Evolutionary conservation across 2,329 filamentous ascomycete genomes (phyloP).

Genomic region (Didymella keratinophila): DNA sequence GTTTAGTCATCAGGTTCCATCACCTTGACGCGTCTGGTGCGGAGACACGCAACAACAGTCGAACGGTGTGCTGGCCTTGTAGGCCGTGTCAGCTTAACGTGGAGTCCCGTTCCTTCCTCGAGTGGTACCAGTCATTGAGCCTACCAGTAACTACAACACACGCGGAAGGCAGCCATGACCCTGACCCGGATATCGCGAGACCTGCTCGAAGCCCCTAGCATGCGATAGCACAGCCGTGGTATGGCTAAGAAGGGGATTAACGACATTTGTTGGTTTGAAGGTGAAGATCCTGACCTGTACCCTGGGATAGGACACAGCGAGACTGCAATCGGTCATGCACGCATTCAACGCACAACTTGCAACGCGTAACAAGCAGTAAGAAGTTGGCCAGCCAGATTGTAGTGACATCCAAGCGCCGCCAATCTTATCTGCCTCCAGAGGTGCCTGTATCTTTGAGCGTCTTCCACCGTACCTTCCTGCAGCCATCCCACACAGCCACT

Average conservation of each 20-base stretch:
- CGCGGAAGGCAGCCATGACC: not conserved
- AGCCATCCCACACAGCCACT: not conserved
- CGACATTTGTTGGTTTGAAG: not conserved
- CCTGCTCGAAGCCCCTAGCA: too few species aligned
- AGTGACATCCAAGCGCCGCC: too few species aligned
- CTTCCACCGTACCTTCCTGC: not conserved
- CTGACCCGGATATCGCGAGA: too few species aligned
- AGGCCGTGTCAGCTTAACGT: not conserved
- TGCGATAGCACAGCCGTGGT: not conserved
- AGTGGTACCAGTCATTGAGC: not conserved
- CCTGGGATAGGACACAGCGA: not conserved
- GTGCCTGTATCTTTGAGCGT: too few species aligned
- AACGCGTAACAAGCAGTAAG: not conserved
- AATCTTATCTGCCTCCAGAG: too few species aligned
- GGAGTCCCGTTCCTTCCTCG: not conserved
- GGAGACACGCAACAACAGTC: not conserved
- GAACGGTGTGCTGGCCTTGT: not conserved
- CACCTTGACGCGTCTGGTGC: not conserved
- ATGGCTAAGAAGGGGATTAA: not conserved
- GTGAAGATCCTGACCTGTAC: too few species aligned
- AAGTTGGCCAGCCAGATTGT: too few species aligned
- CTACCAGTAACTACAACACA: not conserved
- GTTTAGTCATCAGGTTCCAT: constrained; percentile 12
- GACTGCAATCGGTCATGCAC: not conserved
- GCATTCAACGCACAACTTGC: not conserved